phyloP scores from a whole-genome alignment of 2,329 filamentous ascomycete species.

The Calonectria montana region DNA sequence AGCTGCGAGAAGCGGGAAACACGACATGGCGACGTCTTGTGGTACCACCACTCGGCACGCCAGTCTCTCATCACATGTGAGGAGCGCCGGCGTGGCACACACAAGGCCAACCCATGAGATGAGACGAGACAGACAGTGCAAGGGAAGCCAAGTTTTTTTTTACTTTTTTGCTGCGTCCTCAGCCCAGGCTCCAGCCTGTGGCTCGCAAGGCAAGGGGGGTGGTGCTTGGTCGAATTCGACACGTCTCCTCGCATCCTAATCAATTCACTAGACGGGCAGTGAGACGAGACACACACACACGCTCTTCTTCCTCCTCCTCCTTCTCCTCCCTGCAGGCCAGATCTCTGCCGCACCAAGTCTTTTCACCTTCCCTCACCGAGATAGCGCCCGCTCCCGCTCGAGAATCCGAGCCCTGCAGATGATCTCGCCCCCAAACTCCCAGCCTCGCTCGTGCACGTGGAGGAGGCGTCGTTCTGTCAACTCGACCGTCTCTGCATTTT shows the following conservation, averaged over 20 bases:
- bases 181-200: no score
- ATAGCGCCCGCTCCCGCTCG: slow-evolving; percentile 6
- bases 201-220: neutral
- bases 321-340: slow-evolving; percentile 9
- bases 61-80: slow-evolving; percentile 11
- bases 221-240: neutral
- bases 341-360: neutral
- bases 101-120: slow-evolving; percentile 1
- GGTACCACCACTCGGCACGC: slow-evolving; percentile 10
- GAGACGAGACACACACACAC: neutral
- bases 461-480: slow-evolving; percentile 1
- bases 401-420: slow-evolving; percentile 1
- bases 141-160: neutral
- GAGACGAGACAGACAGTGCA: neutral
- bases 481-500: neutral
- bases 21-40: slow-evolving; percentile 19
- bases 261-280: neutral
- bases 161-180: neutral
- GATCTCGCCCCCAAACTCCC: slow-evolving; percentile 34
- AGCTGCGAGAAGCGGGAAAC: neutral
- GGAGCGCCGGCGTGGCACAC: slow-evolving; percentile 4
- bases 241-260: neutral
- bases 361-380: slow-evolving; percentile 9
- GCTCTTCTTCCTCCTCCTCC: neutral
- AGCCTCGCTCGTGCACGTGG: slow-evolving; percentile 35